Evolutionary conservation across 2,329 filamentous ascomycete genomes (phyloP).

Genomic region (Fusarium stilboides): DNA sequence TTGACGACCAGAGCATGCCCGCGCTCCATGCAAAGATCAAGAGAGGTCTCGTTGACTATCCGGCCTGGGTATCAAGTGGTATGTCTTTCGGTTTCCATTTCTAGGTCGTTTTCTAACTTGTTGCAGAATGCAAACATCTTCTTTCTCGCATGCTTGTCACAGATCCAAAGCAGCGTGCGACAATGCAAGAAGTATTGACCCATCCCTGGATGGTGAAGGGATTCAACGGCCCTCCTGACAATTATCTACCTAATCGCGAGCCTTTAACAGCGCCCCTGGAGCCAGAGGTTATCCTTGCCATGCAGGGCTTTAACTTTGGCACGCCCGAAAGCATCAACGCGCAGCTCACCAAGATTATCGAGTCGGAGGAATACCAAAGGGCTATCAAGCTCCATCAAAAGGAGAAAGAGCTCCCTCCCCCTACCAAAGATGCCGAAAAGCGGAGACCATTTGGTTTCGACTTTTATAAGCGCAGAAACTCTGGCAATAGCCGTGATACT

Average conservation of each 20-base stretch:
- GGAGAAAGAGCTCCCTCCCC: constrained; percentile 73
- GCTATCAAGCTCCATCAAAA: constrained; percentile 80
- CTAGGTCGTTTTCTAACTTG: constrained; percentile 54
- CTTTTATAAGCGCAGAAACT: constrained; percentile 96
- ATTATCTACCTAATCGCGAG: constrained; percentile 86
- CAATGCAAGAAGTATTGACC: constrained; percentile 90
- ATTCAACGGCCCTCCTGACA: constrained; percentile 88
- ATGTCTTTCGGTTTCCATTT: constrained; percentile 54
- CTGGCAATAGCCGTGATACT: constrained; percentile 89
- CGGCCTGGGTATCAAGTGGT: constrained; percentile 92
- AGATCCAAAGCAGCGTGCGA: constrained; percentile 88
- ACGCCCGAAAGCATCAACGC: constrained; percentile 84
- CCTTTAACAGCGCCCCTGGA: constrained; percentile 90
- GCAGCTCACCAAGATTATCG: constrained; percentile 87
- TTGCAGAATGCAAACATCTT: constrained; percentile 89
- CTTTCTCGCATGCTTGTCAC: constrained; percentile 97
- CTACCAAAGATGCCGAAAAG: constrained; percentile 80
- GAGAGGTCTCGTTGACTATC: constrained; percentile 95
- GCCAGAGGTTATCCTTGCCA: constrained; percentile 85
- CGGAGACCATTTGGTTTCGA: constrained; percentile 91
- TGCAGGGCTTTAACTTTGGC: constrained; percentile 99
- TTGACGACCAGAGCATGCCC: constrained; percentile 99
- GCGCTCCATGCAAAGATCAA: constrained; percentile 99
- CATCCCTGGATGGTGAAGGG: constrained; percentile 98
- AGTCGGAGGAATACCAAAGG: constrained; percentile 93